Evolutionary conservation across 2,329 filamentous ascomycete genomes (phyloP), one percentile per base, ranked within the genome.

Genomic region (Trichoderma hamatum): DNA sequence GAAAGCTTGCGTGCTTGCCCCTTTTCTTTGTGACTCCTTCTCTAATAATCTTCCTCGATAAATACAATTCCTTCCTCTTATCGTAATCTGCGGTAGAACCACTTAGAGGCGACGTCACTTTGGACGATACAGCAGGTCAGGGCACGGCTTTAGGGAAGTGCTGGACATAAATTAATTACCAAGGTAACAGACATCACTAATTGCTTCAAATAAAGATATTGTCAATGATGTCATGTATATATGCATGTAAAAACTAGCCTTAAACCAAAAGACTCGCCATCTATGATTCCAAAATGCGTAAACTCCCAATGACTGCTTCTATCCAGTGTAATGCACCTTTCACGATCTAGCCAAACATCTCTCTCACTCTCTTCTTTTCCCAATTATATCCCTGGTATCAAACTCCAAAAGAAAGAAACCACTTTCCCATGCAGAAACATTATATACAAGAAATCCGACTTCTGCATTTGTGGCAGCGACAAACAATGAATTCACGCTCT

Each of bases 331-430:
- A 59, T 51, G 43, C 9, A 21, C 28, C 34, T 19, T 19, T 59
- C 21, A 21, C 56, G 4, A 59, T 26, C 34, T 11, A 36, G 34
- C 28, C 56, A 59, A 58, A 59, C 16, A 59, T 26, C 21, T 59
- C 34, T 9, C 19, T 14, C 28, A 16, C 26, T 34, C n/a, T 34
- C 21, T 30, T 62, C 36, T 28, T 36, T 34, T 49, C 36, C 26
- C 24, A 14, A 46, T 55, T 39, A 51, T 52, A 58, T 10, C 36
- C 67, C 52, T 59, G 67, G 67, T 69, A 69, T 69, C 60, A 69
- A 49, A 43, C 67, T 59, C 64, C 52, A 34, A 49, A 51, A 26
- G 54, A 59, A 3, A 39, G n/a, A 56, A 46, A 66, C 49, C 16
- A 58, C 36, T 28, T 26, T 59, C 43, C 52, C 30, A 58, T 58